Base-by-base conservation (phyloP, 2,329 filamentous ascomycete genomes). In the Aspergillus transmontanensis region DNA sequence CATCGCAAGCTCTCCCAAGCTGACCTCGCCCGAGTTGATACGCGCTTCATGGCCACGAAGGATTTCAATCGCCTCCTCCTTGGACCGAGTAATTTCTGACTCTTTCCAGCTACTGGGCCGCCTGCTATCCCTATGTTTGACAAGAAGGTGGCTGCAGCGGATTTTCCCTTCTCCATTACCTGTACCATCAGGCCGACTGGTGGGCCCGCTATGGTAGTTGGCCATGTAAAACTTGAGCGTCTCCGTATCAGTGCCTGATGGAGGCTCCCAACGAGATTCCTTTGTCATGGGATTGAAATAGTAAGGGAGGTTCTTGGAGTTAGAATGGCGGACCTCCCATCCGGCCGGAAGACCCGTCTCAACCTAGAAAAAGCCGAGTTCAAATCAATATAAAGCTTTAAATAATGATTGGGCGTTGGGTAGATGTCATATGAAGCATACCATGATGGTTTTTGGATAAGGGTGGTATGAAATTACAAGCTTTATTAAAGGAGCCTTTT, bases 281-380 rank as follows among this genome's bases (percentile, higher is more conserved):
- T 94, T 94, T 67, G 93, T 92, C 70, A 81, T 82, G 53, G 90
- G 84, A 81, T 97, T 96, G 90, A 97, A 98, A 84, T 98, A 99
- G 85, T 99, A 99, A 43, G 95, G 95, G 41, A 98, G 90, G 82
- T 96, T 96, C 84, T 97, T 98, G 80, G 93, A 96, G 84, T 97
- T 96, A 79, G 93, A 97, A 83, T 96, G 93, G 78, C 95, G 93
- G 76, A 99, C 93, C 83, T 98, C 95, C 94, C 94, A 97, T 78
- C 89, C 88, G 57, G 88, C 79, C 66, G 94, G 94, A 67, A 97
- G 88, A 77, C 94, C 94, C 71, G 90, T 89, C 61, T 93, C 90
- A 75, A 86, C 81, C 88, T 90, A 71, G 32, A 43, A 30, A 57
- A 56, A 28, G 34, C 50, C 23, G 21, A 41, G 60, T 65, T 23